Conservation (phyloP, 1,284 basidiomycete species). For the Dichomitus squalens region DNA sequence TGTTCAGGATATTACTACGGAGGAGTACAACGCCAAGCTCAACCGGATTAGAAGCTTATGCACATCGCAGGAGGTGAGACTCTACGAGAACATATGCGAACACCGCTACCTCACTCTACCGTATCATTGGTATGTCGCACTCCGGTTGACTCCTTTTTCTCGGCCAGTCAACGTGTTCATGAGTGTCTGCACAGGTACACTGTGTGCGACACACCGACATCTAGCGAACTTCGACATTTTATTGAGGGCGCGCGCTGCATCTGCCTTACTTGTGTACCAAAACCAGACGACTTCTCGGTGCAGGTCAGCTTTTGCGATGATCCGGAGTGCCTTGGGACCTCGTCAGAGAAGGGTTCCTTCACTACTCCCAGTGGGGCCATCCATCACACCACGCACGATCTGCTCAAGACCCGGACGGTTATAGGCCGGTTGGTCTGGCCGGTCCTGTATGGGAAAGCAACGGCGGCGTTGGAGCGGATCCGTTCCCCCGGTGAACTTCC, state of each 20-base stretch:
- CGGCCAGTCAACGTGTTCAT: too few species aligned
- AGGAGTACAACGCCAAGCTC: not conserved
- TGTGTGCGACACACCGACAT: not conserved
- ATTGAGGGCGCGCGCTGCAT: constrained; percentile 7
- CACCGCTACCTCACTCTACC: not conserved
- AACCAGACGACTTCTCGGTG: not conserved
- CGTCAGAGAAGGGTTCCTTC: not conserved
- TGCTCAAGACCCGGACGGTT: constrained; percentile 15
- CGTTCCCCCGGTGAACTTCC: not conserved
- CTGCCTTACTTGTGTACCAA: constrained; percentile 5
- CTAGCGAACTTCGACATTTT: not conserved
- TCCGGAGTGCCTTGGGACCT: not conserved
- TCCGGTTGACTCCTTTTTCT: too few species aligned
- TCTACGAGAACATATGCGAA: constrained; percentile 2
- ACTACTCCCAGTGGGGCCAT: not conserved
- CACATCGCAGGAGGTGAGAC: constrained; percentile 2
- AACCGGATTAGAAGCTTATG: not conserved
- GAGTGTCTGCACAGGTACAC: not conserved
- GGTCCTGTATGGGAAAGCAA: not conserved
- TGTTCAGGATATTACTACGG: not conserved
- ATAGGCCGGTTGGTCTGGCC: constrained; percentile 1
- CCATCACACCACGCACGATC: constrained; percentile 9
- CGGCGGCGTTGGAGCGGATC: not conserved
- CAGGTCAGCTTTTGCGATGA: constrained; percentile 13
- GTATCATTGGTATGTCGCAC: not conserved